Evolutionary conservation across 257 asterid genomes (phyloP), one percentile per base, ranked within the genome.

Genomic region (Fraxinus excelsior): DNA sequence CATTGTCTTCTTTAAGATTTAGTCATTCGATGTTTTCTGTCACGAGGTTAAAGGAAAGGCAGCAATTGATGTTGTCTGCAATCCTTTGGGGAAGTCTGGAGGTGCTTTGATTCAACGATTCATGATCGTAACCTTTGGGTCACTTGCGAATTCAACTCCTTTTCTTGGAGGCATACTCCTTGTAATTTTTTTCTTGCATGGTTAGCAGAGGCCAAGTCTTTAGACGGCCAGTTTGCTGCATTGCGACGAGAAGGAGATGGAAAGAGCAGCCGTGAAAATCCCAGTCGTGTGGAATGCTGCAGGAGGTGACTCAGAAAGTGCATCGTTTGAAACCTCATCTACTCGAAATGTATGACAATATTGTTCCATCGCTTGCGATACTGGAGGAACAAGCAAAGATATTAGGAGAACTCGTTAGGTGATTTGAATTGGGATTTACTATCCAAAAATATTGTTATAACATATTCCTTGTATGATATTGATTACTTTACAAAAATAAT

Each of bases 141-240:
- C 98, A 1, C 97, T 96, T 9, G 98, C 99, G 44, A 96, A 89
- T 80, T 96, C 98, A 37, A 96, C 99, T 78, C 97, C 99, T 4
- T 91, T 91, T 83, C 96, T 96, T 1, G 98, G 99, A 67, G 99
- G 97, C 19, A 67, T 96, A 74, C 97, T 96, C 73, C 88, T 93
- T 1, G 86, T 90, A 25, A 93, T 96, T 1, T 97, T 1, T 97
- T 96, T 31, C 91, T 93, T 1, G 90, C 96, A 56, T 96, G 97
- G 99, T 78, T 96, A 3, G 96, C 88, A 6, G 98, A 97, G 0
- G 97, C 99, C 64, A 89, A 85, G 88, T 96, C 98, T 28, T 70
- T 96, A 74, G 98, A 96, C 64, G 76, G 81, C 12, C 98, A 96
- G 78, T 96, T 96, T 87, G 87, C 96, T 0, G 92, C 86, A 0